Percentiles rank a stretch among this genome's conserved stretches.
Evolutionary conservation across 768 basidiomycete genomes (phyloP).

Genomic region (Boletus speciosus): DNA sequence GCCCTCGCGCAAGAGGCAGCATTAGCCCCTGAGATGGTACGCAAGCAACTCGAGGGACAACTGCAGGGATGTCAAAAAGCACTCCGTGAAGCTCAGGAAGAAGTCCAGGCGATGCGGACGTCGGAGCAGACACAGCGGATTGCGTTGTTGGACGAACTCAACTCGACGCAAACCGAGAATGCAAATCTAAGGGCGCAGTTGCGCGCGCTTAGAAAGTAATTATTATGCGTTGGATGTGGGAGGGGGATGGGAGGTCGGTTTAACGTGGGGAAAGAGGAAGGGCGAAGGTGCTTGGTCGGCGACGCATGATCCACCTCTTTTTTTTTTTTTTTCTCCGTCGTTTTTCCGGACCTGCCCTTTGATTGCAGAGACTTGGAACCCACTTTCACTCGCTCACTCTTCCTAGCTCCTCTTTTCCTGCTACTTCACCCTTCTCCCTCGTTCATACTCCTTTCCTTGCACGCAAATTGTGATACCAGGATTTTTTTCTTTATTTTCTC

Average conservation of each 20-base stretch:
- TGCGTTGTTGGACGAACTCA: slow-evolving; percentile 85
- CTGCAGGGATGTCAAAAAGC: slow-evolving; percentile 58
- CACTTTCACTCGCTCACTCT: not conserved
- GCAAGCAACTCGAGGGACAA: slow-evolving; percentile 62
- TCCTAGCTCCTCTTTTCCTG: not conserved
- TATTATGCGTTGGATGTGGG: not conserved
- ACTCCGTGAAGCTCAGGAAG: slow-evolving; percentile 61
- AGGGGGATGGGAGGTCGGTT: not conserved
- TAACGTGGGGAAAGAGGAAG: not conserved
- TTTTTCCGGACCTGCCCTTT: not conserved
- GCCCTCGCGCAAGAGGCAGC: slow-evolving; percentile 40
- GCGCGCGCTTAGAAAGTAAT: slow-evolving; percentile 46
- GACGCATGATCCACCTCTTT: not conserved
- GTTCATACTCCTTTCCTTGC: not conserved
- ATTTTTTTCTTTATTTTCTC: not conserved
- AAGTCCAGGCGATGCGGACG: slow-evolving; percentile 62
- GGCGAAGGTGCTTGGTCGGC: not conserved
- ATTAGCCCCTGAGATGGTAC: slow-evolving; percentile 41
- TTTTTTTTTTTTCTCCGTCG: not conserved
- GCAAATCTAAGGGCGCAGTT: slow-evolving; percentile 65
- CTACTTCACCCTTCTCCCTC: not conserved
- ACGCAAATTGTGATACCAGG: slow-evolving; percentile 1
- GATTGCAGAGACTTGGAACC: not conserved
- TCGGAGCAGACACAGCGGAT: slow-evolving; percentile 81
- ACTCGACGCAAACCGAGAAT: slow-evolving; percentile 79